Evolutionary conservation across 371 early-diverging fungal species (phyloP).

Genomic region (Circinella umbellata): DNA sequence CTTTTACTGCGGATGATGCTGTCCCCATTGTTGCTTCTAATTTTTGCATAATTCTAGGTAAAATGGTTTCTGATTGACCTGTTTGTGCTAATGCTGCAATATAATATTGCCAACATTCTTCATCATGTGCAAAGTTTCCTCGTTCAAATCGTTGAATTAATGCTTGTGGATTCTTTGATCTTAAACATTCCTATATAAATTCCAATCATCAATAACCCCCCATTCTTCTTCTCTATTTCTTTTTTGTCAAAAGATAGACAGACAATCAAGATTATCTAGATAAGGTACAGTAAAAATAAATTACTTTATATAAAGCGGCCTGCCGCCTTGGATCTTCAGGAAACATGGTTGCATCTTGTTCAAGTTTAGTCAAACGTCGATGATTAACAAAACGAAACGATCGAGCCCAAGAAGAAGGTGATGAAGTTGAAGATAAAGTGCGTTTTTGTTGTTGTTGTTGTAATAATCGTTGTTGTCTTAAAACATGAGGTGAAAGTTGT

Average conservation of each 20-base stretch:
- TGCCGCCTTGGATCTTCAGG: slow-evolving; percentile 69
- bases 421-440: slow-evolving; percentile 14
- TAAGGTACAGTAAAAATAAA: too few species aligned
- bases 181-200: slow-evolving; percentile 62
- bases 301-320: slow-evolving; percentile 73
- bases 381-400: slow-evolving; percentile 49
- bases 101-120: slow-evolving; percentile 73
- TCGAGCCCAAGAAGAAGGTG: slow-evolving; percentile 9
- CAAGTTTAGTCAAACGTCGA: slow-evolving; percentile 63
- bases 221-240: not conserved
- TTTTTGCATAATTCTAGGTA: slow-evolving; percentile 67
- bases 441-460: slow-evolving; percentile 12
- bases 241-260: not conserved
- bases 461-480: not conserved
- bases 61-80: slow-evolving; percentile 65
- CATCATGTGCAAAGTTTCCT: slow-evolving; percentile 65
- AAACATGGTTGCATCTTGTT: slow-evolving; percentile 70
- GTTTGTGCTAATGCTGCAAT: slow-evolving; percentile 71
- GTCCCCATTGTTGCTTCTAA: slow-evolving; percentile 51
- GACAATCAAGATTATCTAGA: too few species aligned
- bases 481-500: not conserved
- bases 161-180: slow-evolving; percentile 63
- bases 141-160: slow-evolving; percentile 77
- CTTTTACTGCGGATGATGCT: slow-evolving; percentile 2
- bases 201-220: not conserved